Evolutionary conservation across 2,329 filamentous ascomycete genomes (phyloP).

Genomic region (Neopestalotiopsis clavispora): DNA sequence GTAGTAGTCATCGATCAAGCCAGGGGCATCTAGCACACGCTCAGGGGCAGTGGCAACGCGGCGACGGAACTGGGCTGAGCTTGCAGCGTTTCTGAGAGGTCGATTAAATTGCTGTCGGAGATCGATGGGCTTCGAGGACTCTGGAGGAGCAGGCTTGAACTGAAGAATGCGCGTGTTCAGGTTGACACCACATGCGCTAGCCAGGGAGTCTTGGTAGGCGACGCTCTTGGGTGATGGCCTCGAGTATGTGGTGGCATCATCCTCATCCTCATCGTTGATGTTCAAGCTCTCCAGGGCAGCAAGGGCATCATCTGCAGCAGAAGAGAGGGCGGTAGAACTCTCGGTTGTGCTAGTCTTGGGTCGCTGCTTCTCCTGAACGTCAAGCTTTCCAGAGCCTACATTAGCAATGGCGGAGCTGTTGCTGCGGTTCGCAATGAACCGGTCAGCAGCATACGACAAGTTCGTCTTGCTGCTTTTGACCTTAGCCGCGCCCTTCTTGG

Average conservation of each 20-base stretch:
- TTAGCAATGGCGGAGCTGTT: slow-evolving; percentile 89
- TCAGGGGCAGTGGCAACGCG: slow-evolving; percentile 94
- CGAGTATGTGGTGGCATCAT: slow-evolving; percentile 71
- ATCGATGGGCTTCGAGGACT: slow-evolving; percentile 98
- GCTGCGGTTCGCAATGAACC: slow-evolving; percentile 93
- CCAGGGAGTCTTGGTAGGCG: slow-evolving; percentile 90
- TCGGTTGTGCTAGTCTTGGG: slow-evolving; percentile 74
- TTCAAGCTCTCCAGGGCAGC: slow-evolving; percentile 80
- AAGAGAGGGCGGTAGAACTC: slow-evolving; percentile 76
- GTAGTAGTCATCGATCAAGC: slow-evolving; percentile 97
- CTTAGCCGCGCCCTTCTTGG: slow-evolving; percentile 58
- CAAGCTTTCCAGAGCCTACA: slow-evolving; percentile 81
- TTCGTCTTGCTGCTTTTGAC: slow-evolving; percentile 73
- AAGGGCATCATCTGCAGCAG: slow-evolving; percentile 79
- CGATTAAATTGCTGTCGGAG: slow-evolving; percentile 98
- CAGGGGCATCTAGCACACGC: slow-evolving; percentile 93
- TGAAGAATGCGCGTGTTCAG: slow-evolving; percentile 94
- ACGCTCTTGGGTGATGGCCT: slow-evolving; percentile 86
- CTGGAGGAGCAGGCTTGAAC: slow-evolving; percentile 97
- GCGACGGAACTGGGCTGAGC: slow-evolving; percentile 85
- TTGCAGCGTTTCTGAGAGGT: slow-evolving; percentile 80
- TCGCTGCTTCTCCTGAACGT: slow-evolving; percentile 70
- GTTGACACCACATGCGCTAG: slow-evolving; percentile 88
- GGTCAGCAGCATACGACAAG: slow-evolving; percentile 79
- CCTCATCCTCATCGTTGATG: slow-evolving; percentile 75